Base-by-base conservation (phyloP, 2,329 filamentous ascomycete genomes). In the Paracorniculantispora psalliotae region DNA sequence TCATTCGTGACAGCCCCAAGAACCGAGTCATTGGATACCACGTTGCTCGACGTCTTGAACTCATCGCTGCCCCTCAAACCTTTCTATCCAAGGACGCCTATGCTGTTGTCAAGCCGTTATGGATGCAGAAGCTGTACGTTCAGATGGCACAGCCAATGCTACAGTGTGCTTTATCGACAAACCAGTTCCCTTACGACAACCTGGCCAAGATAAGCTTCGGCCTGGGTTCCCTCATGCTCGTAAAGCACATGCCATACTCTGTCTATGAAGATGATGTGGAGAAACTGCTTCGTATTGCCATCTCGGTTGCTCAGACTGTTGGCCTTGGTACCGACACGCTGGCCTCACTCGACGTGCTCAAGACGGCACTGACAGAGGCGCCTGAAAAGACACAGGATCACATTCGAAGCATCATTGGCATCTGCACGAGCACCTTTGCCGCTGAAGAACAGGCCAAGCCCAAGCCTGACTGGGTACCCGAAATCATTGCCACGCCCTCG, bases 241-340 rank as follows among this genome's bases (percentile, higher is more conserved):
- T 83, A 8, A 77, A 75, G 61, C 76, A 82, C 65, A 75, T 84
- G 59, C 70, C 69, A 19, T 82, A 79, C 55, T 67, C 73, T 2
- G 75, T 83, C 19, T 85, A 82, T 66, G 75, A 82, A 46, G 75
- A 78, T 17, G 81, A 85, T 51, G 69, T 76, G 1, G 73, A 73
- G 4, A 67, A 70, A 33, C 72, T 85, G 6, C 69, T 82, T 3
- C 76, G 79, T 9, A 71, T 84, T 17, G 73, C 79, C 6, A 77
- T 85, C 33, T 75, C 75, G 0, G 73, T 77, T 0, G 70, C 82
- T 6, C 74, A 75, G 57, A 78, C 71, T 19, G 70, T 77, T 9
- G 71, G 73, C 4, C 61, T 70, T 13, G 74, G 74, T 4, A 67
- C 71, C 1, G 81, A 84, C 60, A 76, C 77, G 15, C 71, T 76